These are phyloP conservation scores for Acorus calamus DNA, from an alignment of 106 monocot genomes.

Conservation along the genomic window DNA sequence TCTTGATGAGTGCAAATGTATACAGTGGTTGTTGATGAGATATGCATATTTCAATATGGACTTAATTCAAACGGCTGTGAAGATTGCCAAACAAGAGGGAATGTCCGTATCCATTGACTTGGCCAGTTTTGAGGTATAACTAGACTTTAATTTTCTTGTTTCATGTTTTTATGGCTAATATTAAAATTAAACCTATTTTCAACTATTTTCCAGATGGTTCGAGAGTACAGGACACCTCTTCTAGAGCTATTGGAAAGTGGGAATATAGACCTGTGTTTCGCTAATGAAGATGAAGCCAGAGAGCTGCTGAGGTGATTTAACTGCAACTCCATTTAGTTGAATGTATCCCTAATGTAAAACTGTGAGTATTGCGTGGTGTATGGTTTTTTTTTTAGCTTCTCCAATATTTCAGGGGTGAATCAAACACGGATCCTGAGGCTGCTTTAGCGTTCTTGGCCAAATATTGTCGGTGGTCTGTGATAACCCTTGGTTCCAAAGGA, in stretches of 20 bases:
- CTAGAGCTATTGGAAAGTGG: constrained; percentile 57
- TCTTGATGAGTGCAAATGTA: background rate
- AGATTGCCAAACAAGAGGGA: constrained; percentile 67
- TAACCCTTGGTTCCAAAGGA: constrained; percentile 76
- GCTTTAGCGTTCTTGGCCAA: constrained; percentile 64
- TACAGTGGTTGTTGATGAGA: constrained; percentile 84
- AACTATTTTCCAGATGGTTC: constrained; percentile 52
- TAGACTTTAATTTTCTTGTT: background rate
- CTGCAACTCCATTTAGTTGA: too few species aligned
- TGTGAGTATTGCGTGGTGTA: too few species aligned
- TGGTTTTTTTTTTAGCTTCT: background rate
- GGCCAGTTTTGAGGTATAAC: constrained; percentile 80
- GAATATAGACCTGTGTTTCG: constrained; percentile 80
- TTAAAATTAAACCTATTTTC: background rate
- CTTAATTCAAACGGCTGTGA: constrained; percentile 56
- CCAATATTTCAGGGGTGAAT: constrained; percentile 32
- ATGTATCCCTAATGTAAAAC: too few species aligned
- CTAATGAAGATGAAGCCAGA: constrained; percentile 89
- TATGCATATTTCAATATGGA: constrained; percentile 66
- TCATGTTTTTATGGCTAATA: background rate
- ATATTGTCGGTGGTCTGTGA: constrained; percentile 81
- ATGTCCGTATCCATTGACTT: constrained; percentile 69
- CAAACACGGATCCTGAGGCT: constrained; percentile 38
- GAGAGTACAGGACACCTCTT: constrained; percentile 43
- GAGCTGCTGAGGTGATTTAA: constrained; percentile 62